A percentile compares a stretch with the other conserved stretches of the same genome.
These are phyloP conservation scores for Yamadazyma trypodendri DNA, from an alignment of 1,139 yeast species.

Conservation along the genomic window DNA sequence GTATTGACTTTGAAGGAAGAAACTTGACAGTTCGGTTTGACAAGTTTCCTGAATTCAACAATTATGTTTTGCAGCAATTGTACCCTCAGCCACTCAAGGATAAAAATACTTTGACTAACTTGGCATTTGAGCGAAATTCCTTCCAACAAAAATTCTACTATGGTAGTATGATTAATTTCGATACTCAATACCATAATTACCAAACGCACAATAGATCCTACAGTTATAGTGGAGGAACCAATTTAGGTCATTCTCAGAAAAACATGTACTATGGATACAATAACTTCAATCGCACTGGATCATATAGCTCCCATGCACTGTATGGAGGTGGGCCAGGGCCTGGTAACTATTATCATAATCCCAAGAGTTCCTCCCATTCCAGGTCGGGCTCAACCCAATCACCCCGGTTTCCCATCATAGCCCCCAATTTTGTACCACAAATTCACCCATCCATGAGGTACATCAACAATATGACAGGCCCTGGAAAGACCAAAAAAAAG, in stretches of 20 bases:
- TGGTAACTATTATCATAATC: background rate
- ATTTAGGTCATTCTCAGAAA: background rate
- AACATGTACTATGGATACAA: slow-evolving; percentile 1
- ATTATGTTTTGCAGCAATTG: slow-evolving; percentile 31
- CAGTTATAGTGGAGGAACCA: slow-evolving; percentile 3
- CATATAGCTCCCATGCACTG: background rate
- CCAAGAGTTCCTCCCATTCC: background rate
- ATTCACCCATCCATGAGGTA: slow-evolving; percentile 18
- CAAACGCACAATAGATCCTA: slow-evolving; percentile 4
- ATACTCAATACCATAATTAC: slow-evolving; percentile 3
- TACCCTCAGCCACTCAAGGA: slow-evolving; percentile 16
- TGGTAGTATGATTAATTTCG: slow-evolving; percentile 13
- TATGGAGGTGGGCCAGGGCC: too few species aligned
- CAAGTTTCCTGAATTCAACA: slow-evolving; percentile 42
- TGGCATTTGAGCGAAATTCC: slow-evolving; percentile 37
- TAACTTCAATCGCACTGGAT: background rate
- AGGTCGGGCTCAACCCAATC: slow-evolving; percentile 7
- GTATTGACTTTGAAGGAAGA: slow-evolving; percentile 55
- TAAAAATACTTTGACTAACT: slow-evolving; percentile 18
- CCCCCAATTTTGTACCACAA: slow-evolving; percentile 18
- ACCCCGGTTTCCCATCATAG: slow-evolving; percentile 15
- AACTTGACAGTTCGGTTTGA: slow-evolving; percentile 61
- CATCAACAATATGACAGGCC: slow-evolving; percentile 12
- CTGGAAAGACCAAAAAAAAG: slow-evolving; percentile 11
- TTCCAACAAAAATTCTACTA: slow-evolving; percentile 36